Percentiles rank a stretch among this genome's conserved stretches.
Evolutionary conservation across 805 yeast species (phyloP).

Genomic region (Kodamaea fukazawae): DNA sequence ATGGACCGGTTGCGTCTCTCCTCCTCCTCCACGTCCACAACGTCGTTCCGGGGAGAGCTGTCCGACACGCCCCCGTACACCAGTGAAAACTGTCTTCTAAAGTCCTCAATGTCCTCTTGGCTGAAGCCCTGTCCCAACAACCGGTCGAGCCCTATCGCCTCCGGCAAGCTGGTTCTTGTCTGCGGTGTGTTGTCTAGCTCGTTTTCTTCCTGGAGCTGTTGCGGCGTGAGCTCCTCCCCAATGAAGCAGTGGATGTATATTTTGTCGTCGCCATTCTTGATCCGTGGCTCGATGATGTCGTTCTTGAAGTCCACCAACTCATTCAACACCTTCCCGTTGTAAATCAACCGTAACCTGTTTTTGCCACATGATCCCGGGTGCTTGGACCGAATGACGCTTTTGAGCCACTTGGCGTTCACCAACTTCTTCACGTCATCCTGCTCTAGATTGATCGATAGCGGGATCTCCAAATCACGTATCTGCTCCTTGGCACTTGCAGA

Average conservation of each 20-base stretch:
- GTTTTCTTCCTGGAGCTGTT: constrained; percentile 46
- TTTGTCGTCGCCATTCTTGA: constrained; percentile 15
- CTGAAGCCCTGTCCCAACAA: constrained; percentile 80
- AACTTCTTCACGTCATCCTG: constrained; percentile 31
- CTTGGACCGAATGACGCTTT: constrained; percentile 26
- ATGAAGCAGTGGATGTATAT: constrained; percentile 78
- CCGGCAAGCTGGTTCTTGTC: constrained; percentile 52
- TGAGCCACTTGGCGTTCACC: constrained; percentile 31
- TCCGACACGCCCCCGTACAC: constrained; percentile 41
- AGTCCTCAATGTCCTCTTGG: constrained; percentile 67
- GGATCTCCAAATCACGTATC: constrained; percentile 26
- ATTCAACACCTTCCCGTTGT: constrained; percentile 64
- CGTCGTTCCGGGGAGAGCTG: constrained; percentile 15
- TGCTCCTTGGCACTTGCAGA: constrained; percentile 11
- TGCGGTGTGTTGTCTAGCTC: constrained; percentile 60
- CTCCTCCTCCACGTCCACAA: constrained; percentile 41
- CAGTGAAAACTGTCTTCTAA: constrained; percentile 71
- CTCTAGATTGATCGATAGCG: constrained; percentile 24
- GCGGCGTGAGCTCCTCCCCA: constrained; percentile 58
- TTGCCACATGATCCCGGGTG: constrained; percentile 24
- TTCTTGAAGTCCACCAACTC: constrained; percentile 53
- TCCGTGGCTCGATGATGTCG: constrained; percentile 42
- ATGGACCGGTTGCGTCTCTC: constrained; percentile 40
- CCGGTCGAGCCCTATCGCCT: constrained; percentile 82
- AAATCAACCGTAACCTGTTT: constrained; percentile 60